phyloP scores from a whole-genome alignment of 148 eudicot genomes.

The Silene conica region DNA sequence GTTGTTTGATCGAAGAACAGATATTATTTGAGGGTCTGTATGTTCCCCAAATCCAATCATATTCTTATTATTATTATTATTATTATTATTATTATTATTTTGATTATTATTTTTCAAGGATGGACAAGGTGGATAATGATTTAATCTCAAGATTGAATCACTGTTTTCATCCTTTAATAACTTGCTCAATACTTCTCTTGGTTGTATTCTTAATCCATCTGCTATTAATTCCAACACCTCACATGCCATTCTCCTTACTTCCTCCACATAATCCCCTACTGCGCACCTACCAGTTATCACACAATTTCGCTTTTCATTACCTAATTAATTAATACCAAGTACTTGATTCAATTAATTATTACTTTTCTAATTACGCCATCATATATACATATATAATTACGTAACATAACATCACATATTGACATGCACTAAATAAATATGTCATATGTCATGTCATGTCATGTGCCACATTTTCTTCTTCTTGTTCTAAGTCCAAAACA shows the following conservation, averaged over 20 bases:
- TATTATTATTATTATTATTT: slow-evolving; percentile 8
- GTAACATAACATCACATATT: no score
- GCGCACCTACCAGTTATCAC: slow-evolving; percentile 24
- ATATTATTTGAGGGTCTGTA: slow-evolving; percentile 76
- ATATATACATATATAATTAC: no score
- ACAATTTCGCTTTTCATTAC: no score
- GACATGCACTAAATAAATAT: no score
- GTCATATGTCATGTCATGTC: no score
- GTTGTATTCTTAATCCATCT: slow-evolving; percentile 39
- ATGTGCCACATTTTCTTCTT: no score
- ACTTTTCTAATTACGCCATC: no score
- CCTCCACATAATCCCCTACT: slow-evolving; percentile 31
- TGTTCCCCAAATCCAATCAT: slow-evolving; percentile 70
- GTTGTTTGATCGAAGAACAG: slow-evolving; percentile 51
- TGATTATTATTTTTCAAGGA: no score
- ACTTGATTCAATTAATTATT: no score
- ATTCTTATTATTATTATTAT: neutral
- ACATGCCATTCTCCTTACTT: slow-evolving; percentile 38
- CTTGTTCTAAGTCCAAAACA: no score
- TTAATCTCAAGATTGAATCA: slow-evolving; percentile 50
- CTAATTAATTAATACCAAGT: no score
- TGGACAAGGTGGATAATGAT: slow-evolving; percentile 62
- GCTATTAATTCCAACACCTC: slow-evolving; percentile 40
- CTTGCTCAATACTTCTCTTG: slow-evolving; percentile 37
- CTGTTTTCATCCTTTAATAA: slow-evolving; percentile 40